A percentile compares a stretch with the other conserved stretches of the same genome.
Conservation (phyloP, 83 land plant genomes). For the Picea abies region DNA sequence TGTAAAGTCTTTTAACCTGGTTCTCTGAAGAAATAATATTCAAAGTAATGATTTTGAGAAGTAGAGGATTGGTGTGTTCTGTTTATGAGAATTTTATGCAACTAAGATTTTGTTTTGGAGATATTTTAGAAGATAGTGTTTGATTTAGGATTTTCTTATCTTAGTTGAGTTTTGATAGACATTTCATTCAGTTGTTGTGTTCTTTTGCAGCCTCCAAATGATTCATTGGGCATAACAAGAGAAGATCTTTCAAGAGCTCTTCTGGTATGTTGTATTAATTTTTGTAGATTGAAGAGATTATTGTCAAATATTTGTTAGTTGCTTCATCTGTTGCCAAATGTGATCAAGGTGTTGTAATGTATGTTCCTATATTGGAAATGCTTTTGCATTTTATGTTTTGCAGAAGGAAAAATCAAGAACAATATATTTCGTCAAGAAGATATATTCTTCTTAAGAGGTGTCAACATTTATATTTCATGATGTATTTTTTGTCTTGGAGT, state of each 20-base stretch:
- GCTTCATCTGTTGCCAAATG: not conserved
- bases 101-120: conserved; percentile 9
- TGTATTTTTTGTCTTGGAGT: too few species aligned
- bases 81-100: not conserved
- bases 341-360: not conserved
- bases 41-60: too few species aligned
- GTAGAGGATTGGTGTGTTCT: too few species aligned
- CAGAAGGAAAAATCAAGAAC: not conserved
- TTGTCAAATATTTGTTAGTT: conserved; percentile 3
- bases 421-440: too few species aligned
- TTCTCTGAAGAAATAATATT: too few species aligned
- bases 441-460: too few species aligned
- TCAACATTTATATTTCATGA: too few species aligned
- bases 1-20: too few species aligned
- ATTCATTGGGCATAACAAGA: conserved; percentile 38
- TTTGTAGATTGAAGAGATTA: not conserved
- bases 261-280: conserved; percentile 43
- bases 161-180: not conserved
- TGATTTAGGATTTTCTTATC: not conserved
- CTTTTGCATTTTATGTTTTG: not conserved
- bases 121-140: not conserved
- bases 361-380: not conserved
- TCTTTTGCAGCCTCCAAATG: conserved; percentile 57
- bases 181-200: conserved; percentile 3
- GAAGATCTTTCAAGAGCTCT: conserved; percentile 50